Evolutionary conservation across 176 grass and related monocot genomes (phyloP).

Genomic region (Cenchrus fungigraminus): DNA sequence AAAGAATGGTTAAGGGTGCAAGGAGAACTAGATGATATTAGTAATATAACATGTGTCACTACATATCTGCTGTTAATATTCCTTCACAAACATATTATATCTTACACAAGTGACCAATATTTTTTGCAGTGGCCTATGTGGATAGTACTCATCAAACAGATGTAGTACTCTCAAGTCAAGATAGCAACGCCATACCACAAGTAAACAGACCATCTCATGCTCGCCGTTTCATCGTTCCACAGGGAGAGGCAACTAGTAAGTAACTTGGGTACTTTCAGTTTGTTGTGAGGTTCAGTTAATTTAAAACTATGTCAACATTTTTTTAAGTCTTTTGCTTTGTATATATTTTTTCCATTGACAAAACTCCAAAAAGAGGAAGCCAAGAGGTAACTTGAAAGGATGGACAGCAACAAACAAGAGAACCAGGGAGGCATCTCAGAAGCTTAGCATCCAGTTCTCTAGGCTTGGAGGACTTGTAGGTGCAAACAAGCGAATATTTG

Average conservation of each 20-base stretch:
- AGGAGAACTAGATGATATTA: too few relatives aligned
- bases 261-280: neutral
- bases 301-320: neutral
- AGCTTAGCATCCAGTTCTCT: constrained; percentile 6
- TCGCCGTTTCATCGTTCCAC: neutral
- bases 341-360: neutral
- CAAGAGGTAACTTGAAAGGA: neutral
- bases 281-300: neutral
- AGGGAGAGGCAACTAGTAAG: neutral
- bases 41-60: too few relatives aligned
- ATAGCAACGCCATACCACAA: too few relatives aligned
- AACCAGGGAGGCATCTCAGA: neutral
- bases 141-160: neutral
- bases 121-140: neutral
- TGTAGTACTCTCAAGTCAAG: too few relatives aligned
- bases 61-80: too few relatives aligned
- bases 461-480: neutral
- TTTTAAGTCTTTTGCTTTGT: neutral
- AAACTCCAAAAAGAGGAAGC: neutral
- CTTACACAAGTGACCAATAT: neutral
- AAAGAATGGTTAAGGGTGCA: too few relatives aligned
- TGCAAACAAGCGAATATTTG: neutral
- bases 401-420: neutral
- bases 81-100: neutral
- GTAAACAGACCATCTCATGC: neutral